phyloP scores from a whole-genome alignment of 139 green algal genomes.

The Eudorina sp. region DNA sequence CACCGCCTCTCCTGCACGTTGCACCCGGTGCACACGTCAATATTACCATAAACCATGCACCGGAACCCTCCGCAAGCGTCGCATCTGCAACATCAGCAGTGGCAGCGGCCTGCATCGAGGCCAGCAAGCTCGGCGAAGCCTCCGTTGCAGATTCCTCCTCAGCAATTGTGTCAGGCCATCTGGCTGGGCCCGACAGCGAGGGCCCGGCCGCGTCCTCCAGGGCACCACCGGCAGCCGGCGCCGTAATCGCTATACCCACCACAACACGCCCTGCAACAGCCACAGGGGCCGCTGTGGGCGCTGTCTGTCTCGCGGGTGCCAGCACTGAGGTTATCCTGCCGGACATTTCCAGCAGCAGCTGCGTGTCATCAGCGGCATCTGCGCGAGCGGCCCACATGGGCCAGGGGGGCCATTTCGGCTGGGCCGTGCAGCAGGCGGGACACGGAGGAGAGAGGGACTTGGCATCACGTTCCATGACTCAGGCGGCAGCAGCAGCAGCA shows the following conservation, averaged over 20 bases:
- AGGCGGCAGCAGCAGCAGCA: background rate
- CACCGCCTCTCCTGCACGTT: background rate
- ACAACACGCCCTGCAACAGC: background rate
- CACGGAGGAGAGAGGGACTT: too few species aligned
- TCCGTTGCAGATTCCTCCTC: too few species aligned
- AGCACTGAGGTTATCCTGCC: background rate
- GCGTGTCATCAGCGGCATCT: background rate
- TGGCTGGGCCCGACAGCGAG: too few species aligned
- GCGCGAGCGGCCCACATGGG: too few species aligned
- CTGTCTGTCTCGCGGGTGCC: background rate
- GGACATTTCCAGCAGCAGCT: background rate
- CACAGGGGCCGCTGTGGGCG: background rate
- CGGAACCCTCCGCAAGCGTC: background rate
- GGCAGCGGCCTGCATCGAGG: background rate
- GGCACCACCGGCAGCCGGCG: background rate
- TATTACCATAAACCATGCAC: constrained; percentile 11
- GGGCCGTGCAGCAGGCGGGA: too few species aligned
- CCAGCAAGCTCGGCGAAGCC: background rate
- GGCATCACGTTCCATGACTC: too few species aligned
- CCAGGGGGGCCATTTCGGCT: too few species aligned
- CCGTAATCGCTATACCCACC: constrained; percentile 26
- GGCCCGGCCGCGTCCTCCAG: too few species aligned
- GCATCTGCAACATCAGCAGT: background rate
- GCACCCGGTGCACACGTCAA: background rate
- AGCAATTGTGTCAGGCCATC: too few species aligned